These are phyloP conservation scores for Paraleonurus japonicus DNA, from an alignment of 257 asterid genomes.

Conservation along the genomic window DNA sequence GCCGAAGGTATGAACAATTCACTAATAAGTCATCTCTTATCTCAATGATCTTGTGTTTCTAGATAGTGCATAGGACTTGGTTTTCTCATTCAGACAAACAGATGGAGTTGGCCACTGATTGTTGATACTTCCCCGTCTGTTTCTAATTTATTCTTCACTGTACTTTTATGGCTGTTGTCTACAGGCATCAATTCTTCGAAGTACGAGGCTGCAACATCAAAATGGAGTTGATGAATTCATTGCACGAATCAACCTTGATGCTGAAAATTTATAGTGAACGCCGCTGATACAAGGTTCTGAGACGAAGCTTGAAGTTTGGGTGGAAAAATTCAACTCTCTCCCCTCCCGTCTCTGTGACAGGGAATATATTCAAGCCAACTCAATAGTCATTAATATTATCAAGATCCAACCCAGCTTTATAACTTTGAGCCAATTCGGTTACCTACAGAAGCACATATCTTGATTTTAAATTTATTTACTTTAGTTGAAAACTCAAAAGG, in stretches of 20 bases:
- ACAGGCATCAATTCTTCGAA: constrained; percentile 61
- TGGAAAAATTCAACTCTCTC: not conserved
- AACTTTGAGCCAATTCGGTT: not conserved
- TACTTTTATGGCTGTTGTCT: constrained; percentile 6
- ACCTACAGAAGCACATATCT: too few species aligned
- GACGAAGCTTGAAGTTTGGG: not conserved
- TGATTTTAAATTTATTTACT: too few species aligned
- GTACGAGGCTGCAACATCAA: constrained; percentile 40
- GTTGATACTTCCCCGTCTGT: not conserved
- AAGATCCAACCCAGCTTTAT: not conserved
- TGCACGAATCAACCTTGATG: constrained; percentile 49
- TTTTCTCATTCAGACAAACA: not conserved
- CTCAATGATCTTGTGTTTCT: not conserved
- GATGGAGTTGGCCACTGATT: not conserved
- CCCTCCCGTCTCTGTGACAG: not conserved
- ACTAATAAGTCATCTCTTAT: not conserved
- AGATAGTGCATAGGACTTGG: not conserved
- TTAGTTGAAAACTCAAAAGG: not conserved
- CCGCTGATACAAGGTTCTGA: not conserved
- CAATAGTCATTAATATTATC: not conserved
- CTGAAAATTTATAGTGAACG: not conserved
- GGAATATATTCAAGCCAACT: not conserved
- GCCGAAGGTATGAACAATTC: constrained; percentile 65
- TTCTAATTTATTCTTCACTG: not conserved
- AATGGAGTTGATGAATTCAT: constrained; percentile 51